A percentile compares a stretch with the other conserved stretches of the same genome.
These are phyloP conservation scores for Colletotrichum salicis DNA, from an alignment of 2,329 filamentous ascomycete species.

Conservation along the genomic window DNA sequence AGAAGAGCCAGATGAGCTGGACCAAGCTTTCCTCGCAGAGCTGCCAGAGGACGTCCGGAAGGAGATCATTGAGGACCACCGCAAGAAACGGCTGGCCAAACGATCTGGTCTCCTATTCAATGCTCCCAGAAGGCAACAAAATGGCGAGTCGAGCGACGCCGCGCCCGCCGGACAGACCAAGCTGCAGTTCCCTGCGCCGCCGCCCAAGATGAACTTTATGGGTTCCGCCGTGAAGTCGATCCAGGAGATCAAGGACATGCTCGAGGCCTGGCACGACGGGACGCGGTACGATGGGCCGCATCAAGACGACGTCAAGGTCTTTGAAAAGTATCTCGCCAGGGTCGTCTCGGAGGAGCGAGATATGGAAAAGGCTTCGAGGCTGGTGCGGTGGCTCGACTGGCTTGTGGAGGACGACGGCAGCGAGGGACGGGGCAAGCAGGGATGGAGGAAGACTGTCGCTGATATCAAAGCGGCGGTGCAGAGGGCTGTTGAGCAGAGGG, in stretches of 20 bases:
- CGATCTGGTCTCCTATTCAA: constrained; percentile 61
- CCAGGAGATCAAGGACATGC: constrained; percentile 76
- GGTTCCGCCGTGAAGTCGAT: constrained; percentile 53
- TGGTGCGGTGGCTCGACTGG: constrained; percentile 75
- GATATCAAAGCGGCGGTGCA: constrained; percentile 63
- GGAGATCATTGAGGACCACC: constrained; percentile 83
- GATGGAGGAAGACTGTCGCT: constrained; percentile 59
- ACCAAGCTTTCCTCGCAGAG: constrained; percentile 81
- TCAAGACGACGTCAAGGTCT: constrained; percentile 77
- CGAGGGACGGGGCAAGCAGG: constrained; percentile 48
- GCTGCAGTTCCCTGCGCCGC: constrained; percentile 59
- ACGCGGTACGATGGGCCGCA: constrained; percentile 82
- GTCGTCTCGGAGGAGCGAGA: constrained; percentile 83
- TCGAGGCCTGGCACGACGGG: constrained; percentile 79
- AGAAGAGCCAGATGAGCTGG: constrained; percentile 62
- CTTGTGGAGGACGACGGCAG: constrained; percentile 61
- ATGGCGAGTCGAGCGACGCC: constrained; percentile 31
- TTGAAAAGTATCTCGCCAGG: constrained; percentile 76
- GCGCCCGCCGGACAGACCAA: constrained; percentile 50
- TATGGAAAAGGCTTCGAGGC: constrained; percentile 76
- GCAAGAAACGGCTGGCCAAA: constrained; percentile 69
- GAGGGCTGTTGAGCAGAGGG: constrained; percentile 64
- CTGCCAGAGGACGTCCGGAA: constrained; percentile 82
- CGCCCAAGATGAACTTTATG: constrained; percentile 59
- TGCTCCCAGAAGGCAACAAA: constrained; percentile 43